phyloP scores from a whole-genome alignment of 768 basidiomycete genomes.

The Hydnum rufescens region DNA sequence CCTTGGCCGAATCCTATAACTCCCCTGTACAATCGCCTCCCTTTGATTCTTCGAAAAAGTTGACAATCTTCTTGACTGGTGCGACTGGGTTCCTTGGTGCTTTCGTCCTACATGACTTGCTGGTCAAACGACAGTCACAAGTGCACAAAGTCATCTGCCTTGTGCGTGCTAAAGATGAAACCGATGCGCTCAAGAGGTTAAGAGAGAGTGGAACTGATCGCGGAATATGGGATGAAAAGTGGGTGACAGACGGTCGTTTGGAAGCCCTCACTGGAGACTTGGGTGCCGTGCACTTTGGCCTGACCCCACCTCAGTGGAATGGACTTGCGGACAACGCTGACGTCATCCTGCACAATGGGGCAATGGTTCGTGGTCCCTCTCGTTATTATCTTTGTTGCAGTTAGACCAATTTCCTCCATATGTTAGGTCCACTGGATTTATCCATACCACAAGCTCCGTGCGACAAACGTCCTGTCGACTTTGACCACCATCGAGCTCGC shows the following conservation, averaged over 20 bases:
- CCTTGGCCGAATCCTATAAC: slow-evolving; percentile 20
- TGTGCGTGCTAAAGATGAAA: slow-evolving; percentile 49
- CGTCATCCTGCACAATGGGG: slow-evolving; percentile 83
- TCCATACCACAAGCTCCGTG: slow-evolving; percentile 81
- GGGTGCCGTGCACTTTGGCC: slow-evolving; percentile 51
- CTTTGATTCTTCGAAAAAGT: slow-evolving; percentile 33
- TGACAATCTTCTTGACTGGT: slow-evolving; percentile 88
- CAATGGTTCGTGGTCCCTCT: slow-evolving; percentile 55
- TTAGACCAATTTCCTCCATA: neutral
- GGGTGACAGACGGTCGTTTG: slow-evolving; percentile 46
- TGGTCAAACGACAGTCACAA: slow-evolving; percentile 30
- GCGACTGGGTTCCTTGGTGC: slow-evolving; percentile 95
- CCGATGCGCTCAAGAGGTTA: slow-evolving; percentile 48
- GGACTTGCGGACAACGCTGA: slow-evolving; percentile 53
- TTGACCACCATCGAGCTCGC: slow-evolving; percentile 68
- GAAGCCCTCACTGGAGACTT: slow-evolving; percentile 78
- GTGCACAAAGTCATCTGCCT: slow-evolving; percentile 82
- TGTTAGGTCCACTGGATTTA: slow-evolving; percentile 99
- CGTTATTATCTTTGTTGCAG: neutral
- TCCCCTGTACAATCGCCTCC: slow-evolving; percentile 14
- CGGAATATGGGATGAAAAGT: slow-evolving; percentile 73
- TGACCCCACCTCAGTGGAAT: slow-evolving; percentile 43
- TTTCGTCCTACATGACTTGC: slow-evolving; percentile 68
- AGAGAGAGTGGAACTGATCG: slow-evolving; percentile 54
- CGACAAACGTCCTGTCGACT: slow-evolving; percentile 85